These are phyloP conservation scores for Saccharum officinarum DNA, from an alignment of 176 grass and related monocot genomes.

Conservation along the genomic window DNA sequence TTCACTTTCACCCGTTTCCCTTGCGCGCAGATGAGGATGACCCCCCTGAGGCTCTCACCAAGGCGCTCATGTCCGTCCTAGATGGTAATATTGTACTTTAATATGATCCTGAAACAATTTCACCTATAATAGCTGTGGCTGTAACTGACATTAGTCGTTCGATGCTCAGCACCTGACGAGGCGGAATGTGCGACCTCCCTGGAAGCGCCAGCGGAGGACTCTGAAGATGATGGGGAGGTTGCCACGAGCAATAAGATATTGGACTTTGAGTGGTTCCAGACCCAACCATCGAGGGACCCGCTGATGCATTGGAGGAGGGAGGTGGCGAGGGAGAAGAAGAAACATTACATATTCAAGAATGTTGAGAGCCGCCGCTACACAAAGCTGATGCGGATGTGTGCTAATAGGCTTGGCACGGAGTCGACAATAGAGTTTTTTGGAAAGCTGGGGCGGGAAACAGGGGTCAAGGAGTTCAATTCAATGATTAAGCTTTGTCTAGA, in stretches of 20 bases:
- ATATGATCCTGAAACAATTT: background rate
- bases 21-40: slow-evolving; percentile 25
- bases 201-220: background rate
- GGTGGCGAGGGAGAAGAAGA: slow-evolving; percentile 67
- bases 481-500: slow-evolving; percentile 62
- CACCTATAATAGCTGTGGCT: background rate
- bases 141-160: background rate
- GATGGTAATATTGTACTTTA: slow-evolving; percentile 28
- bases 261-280: slow-evolving; percentile 55
- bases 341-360: slow-evolving; percentile 81
- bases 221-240: slow-evolving; percentile 7
- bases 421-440: slow-evolving; percentile 63
- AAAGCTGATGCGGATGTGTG: slow-evolving; percentile 69
- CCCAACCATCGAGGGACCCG: background rate
- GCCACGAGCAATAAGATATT: slow-evolving; percentile 46
- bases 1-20: background rate
- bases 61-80: slow-evolving; percentile 42
- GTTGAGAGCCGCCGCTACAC: slow-evolving; percentile 56
- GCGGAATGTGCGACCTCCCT: background rate
- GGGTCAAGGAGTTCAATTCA: slow-evolving; percentile 69
- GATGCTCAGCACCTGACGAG: slow-evolving; percentile 41
- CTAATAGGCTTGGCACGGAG: slow-evolving; percentile 57
- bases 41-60: slow-evolving; percentile 22
- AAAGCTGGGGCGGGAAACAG: slow-evolving; percentile 74
- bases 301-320: slow-evolving; percentile 36